Evolutionary conservation across 2,329 filamentous ascomycete genomes (phyloP).

Genomic region (Ascochyta pisi): DNA sequence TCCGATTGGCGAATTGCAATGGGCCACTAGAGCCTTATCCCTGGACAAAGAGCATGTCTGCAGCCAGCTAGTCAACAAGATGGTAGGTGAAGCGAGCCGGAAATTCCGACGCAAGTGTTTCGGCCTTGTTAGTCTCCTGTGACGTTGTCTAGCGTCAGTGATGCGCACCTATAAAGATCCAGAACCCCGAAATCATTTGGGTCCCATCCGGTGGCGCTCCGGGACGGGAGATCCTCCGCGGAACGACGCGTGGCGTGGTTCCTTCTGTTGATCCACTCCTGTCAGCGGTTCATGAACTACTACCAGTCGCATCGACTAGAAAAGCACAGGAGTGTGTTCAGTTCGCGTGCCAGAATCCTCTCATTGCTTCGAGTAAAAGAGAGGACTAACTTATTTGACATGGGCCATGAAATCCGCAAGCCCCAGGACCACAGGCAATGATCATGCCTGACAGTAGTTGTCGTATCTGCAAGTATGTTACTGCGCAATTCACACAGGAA

Average conservation of each 20-base stretch:
- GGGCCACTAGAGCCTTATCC: background rate
- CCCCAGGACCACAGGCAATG: too few relatives aligned
- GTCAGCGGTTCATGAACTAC: background rate
- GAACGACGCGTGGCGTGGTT: background rate
- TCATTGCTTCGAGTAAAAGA: too few relatives aligned
- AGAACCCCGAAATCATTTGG: background rate
- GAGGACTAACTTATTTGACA: too few relatives aligned
- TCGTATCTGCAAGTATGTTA: too few relatives aligned
- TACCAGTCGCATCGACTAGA: background rate
- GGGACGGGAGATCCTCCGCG: constrained; percentile 5
- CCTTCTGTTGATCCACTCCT: background rate
- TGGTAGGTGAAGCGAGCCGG: background rate
- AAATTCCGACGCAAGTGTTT: background rate
- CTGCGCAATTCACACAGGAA: too few relatives aligned
- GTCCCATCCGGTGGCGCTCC: background rate
- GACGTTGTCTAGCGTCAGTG: constrained; percentile 1
- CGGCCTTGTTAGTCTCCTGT: background rate
- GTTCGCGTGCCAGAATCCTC: too few relatives aligned
- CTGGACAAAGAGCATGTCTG: background rate
- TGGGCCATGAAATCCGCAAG: too few relatives aligned
- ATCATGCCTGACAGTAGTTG: too few relatives aligned
- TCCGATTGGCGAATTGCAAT: background rate
- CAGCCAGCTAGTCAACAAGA: background rate
- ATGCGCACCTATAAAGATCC: background rate
- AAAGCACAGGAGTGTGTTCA: background rate